These are phyloP conservation scores for Kalmusia sp. DNA, from an alignment of 2,329 filamentous ascomycete species.

Conservation along the genomic window DNA sequence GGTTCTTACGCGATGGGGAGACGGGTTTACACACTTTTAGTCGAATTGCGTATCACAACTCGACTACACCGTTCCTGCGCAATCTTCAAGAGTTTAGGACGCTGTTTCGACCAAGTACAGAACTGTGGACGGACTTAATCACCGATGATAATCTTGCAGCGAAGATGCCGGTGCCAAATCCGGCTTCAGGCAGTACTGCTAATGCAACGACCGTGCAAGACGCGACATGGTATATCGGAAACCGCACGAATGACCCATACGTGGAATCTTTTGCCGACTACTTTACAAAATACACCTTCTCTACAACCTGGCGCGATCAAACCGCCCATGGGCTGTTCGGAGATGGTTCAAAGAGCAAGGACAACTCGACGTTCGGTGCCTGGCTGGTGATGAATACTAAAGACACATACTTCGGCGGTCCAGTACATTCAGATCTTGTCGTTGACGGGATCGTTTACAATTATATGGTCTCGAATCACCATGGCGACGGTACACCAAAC, in stretches of 20 bases:
- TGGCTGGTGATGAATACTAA: conserved; percentile 71
- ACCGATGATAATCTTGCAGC: conserved; percentile 64
- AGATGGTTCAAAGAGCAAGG: conserved; percentile 57
- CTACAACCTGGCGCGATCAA: conserved; percentile 65
- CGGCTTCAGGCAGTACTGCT: conserved; percentile 45
- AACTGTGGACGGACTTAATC: conserved; percentile 68
- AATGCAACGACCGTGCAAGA: conserved; percentile 63
- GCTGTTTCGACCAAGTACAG: conserved; percentile 63
- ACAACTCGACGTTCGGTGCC: conserved; percentile 63
- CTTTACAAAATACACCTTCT: conserved; percentile 72
- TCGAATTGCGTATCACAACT: conserved; percentile 65
- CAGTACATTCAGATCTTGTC: conserved; percentile 67
- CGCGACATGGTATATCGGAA: conserved; percentile 66
- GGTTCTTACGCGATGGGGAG: conserved; percentile 69
- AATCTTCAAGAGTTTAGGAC: conserved; percentile 64
- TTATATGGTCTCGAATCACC: conserved; percentile 64
- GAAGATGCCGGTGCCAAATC: conserved; percentile 61
- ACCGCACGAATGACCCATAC: conserved; percentile 62
- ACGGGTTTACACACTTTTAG: conserved; percentile 69
- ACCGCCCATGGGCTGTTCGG: conserved; percentile 63
- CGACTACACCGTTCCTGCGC: conserved; percentile 61
- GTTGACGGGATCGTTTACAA: conserved; percentile 73
- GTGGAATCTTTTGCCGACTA: conserved; percentile 65
- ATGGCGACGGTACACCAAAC: conserved; percentile 68
- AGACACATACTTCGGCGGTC: conserved; percentile 69